Evolutionary conservation across 176 grass and related monocot species (phyloP).

Genomic region (Dendrocalamus sinicus): DNA sequence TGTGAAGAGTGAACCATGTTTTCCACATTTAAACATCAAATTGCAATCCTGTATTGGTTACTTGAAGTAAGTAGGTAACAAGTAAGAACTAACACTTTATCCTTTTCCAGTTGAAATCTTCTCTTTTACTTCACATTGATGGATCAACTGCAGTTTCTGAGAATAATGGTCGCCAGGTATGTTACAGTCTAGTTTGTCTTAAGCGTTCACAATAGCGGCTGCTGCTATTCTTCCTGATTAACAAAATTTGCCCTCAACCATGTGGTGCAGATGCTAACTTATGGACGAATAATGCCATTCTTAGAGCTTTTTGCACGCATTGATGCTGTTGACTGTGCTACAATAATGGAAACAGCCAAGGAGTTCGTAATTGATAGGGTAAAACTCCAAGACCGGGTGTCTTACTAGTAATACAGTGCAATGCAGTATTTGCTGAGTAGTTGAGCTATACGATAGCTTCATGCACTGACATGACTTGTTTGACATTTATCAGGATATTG

Average conservation of each 20-base stretch:
- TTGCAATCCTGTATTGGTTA: neutral
- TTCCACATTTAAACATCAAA: neutral
- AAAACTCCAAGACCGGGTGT: slow-evolving; percentile 9
- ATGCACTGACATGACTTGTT: slow-evolving; percentile 23
- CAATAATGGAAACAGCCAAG: slow-evolving; percentile 85
- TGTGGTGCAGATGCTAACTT: slow-evolving; percentile 85
- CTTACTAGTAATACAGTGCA: slow-evolving; percentile 15
- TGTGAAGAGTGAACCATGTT: neutral
- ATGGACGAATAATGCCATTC: slow-evolving; percentile 81
- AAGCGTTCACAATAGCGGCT: neutral
- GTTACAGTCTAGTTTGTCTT: slow-evolving; percentile 5
- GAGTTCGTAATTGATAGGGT: slow-evolving; percentile 86
- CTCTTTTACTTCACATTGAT: slow-evolving; percentile 86
- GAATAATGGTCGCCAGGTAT: slow-evolving; percentile 97
- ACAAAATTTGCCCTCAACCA: slow-evolving; percentile 31
- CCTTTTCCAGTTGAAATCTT: slow-evolving; percentile 81
- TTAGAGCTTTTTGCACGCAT: slow-evolving; percentile 92
- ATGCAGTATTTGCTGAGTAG: neutral
- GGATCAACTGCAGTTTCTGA: slow-evolving; percentile 90
- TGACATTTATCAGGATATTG: slow-evolving; percentile 70
- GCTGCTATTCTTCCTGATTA: neutral
- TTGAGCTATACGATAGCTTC: neutral
- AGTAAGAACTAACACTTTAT: slow-evolving; percentile 36
- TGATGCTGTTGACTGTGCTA: slow-evolving; percentile 83
- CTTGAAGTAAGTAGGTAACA: neutral